Base-by-base conservation (phyloP, 176 grass and related monocot genomes). In the Coix lacrymajobi region DNA sequence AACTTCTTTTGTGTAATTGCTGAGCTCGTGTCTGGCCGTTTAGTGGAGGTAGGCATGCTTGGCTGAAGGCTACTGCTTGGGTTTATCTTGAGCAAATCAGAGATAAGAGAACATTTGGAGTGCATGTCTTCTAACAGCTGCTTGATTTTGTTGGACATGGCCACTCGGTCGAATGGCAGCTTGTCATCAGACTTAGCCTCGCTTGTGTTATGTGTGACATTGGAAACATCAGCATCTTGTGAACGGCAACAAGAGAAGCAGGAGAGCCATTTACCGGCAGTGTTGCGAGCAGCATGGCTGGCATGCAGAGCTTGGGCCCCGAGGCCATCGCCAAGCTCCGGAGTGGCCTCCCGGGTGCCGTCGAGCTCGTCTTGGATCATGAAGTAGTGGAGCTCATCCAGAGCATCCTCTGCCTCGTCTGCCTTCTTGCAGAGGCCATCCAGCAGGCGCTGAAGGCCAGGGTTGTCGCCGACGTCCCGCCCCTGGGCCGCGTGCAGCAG, bases 361-460 rank as follows among this genome's bases (percentile, higher is more conserved):
- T 78, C 49, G 48, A 85, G 37, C 64, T 78, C 16, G 73, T 85
- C 83, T 15, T 61, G 73, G 17, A 78, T 85, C 36, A 58, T 58
- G 63, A 85, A 85, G 64, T 85, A 85, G 46, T 78, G 73, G 25
- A 82, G 67, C 67, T 71, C 79, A 19, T 82, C 79, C 17, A 82
- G 67, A 13, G 52, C 79, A 22, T 78, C 73, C 49, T 85, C 83
- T 0, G 49, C 64, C 13, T 85, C 64, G 9, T 78, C 46, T 1
- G 73, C 73, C 0, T 78, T 85, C 17, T 26, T 61, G 63, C 36
- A 26, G 11, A 85, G 73, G 1, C 26, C 26, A 28, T 69, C 63
- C 0, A 78, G 37, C 33, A 85, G 37, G 0, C 15, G 1, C 32
- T 26, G 48, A 0, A 78, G 1, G 28, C 73, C 73, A 1, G 33